Percentiles rank a stretch among this genome's conserved stretches.
Conservation (phyloP, 1,284 basidiomycete species). For the Lignosus rhinocerotis region DNA sequence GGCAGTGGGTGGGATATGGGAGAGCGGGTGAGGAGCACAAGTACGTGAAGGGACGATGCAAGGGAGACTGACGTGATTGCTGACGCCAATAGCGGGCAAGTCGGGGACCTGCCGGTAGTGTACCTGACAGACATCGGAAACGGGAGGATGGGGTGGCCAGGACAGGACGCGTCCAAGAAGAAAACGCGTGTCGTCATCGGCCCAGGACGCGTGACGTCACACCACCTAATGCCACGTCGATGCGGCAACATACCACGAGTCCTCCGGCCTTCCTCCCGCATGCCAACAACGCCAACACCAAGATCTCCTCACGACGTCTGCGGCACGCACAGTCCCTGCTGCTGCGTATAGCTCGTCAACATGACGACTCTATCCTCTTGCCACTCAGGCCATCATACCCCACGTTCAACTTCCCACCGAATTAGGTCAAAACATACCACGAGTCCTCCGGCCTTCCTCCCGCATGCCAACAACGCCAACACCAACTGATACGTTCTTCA, state of each 20-base stretch:
- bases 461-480: too few species aligned
- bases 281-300: too few species aligned
- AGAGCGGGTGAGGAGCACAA: not conserved
- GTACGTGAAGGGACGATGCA: not conserved
- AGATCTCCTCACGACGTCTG: too few species aligned
- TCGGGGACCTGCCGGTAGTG: too few species aligned
- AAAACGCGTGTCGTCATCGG: conserved; percentile 20
- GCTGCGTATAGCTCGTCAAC: not conserved
- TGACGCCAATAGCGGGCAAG: not conserved
- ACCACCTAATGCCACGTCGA: too few species aligned
- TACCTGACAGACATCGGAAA: not conserved
- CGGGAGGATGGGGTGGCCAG: not conserved
- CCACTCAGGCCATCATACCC: too few species aligned
- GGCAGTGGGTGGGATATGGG: not conserved
- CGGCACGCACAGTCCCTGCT: too few species aligned
- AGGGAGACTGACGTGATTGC: not conserved
- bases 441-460: not conserved
- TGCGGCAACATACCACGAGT: not conserved
- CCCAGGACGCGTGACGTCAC: conserved; percentile 20
- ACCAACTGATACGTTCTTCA: too few species aligned
- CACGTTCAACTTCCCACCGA: not conserved
- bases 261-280: not conserved
- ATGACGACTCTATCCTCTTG: not conserved
- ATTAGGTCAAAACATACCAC: not conserved
- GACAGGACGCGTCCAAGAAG: conserved; percentile 13